These are phyloP conservation scores for Geosmithia flava DNA, from an alignment of 2,329 filamentous ascomycete genomes.

Conservation along the genomic window DNA sequence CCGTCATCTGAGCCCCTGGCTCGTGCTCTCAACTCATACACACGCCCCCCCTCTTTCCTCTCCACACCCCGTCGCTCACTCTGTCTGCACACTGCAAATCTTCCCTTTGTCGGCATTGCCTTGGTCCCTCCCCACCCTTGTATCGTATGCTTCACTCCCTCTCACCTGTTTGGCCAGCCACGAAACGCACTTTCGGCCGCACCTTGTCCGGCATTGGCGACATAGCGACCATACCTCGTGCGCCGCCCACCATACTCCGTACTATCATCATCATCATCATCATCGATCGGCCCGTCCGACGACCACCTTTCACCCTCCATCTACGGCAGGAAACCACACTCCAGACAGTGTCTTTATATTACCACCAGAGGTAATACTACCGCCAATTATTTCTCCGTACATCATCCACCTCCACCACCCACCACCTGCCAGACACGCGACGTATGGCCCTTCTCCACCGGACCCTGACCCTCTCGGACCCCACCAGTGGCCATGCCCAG, in stretches of 20 bases:
- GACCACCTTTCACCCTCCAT: background rate
- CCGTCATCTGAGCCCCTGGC: background rate
- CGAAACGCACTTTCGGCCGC: background rate
- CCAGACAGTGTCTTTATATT: background rate
- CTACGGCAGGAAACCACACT: background rate
- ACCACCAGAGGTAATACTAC: background rate
- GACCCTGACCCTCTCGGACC: background rate
- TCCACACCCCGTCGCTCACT: background rate
- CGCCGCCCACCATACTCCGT: too few relatives aligned
- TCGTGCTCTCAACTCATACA: background rate
- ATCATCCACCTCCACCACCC: too few relatives aligned
- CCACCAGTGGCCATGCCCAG: background rate
- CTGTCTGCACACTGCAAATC: background rate
- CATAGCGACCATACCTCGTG: background rate
- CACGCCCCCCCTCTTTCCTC: background rate
- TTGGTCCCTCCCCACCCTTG: background rate
- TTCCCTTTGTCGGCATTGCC: background rate
- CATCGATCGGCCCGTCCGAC: background rate
- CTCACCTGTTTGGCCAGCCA: background rate
- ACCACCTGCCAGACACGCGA: background rate
- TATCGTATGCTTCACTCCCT: background rate
- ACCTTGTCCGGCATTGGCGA: background rate
- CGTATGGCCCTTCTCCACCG: background rate
- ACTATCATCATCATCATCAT: background rate
- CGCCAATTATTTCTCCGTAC: background rate